Base-by-base conservation (phyloP, 371 early-diverging fungal genomes). In the Blyttiomyces sp. region DNA sequence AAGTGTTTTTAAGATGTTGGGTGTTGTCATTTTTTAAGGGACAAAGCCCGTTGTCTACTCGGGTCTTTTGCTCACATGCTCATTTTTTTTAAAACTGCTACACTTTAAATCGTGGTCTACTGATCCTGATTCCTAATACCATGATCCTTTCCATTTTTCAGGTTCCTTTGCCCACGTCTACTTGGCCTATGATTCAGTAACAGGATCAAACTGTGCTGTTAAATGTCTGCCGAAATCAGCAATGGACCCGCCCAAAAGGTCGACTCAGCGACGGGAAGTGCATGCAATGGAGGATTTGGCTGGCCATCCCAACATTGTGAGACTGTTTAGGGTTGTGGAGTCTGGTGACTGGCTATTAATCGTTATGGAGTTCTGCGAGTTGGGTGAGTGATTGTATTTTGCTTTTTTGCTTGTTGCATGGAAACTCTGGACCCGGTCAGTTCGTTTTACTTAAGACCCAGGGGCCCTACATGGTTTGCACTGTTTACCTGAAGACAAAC, bases 91-190 rank as follows among this genome's bases (percentile, higher is more conserved):
- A n/a, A n/a, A n/a, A n/a, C n/a, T n/a, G n/a, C n/a, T n/a, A n/a
- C n/a, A n/a, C n/a, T n/a, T n/a, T n/a, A n/a, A n/a, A n/a, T n/a
- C n/a, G n/a, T n/a, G n/a, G n/a, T n/a, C n/a, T n/a, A n/a, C 16
- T 19, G 21, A 48, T 13, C 43, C 0, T 27, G 43, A 53, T 36
- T n/a, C 42, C 50, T 11, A 53, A n/a, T n/a, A n/a, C n/a, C n/a
- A n/a, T n/a, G n/a, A n/a, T n/a, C n/a, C 39, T n/a, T 11, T 39
- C 39, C n/a, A 39, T 39, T 55, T 23, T 9, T 11, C 53, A 64
- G 90, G 90, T 6, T 84, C 84, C 1, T 90, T 85, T 61, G 88
- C 88, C 43, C 84, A 84, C 43, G 90, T 90, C 13, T 86, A 86
- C 71, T 77, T 60, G 78, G 84, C 27, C 58, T 69, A 43, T 63